phyloP scores from a whole-genome alignment of 2,329 filamentous ascomycete species.

The Spiromastix sp. region DNA sequence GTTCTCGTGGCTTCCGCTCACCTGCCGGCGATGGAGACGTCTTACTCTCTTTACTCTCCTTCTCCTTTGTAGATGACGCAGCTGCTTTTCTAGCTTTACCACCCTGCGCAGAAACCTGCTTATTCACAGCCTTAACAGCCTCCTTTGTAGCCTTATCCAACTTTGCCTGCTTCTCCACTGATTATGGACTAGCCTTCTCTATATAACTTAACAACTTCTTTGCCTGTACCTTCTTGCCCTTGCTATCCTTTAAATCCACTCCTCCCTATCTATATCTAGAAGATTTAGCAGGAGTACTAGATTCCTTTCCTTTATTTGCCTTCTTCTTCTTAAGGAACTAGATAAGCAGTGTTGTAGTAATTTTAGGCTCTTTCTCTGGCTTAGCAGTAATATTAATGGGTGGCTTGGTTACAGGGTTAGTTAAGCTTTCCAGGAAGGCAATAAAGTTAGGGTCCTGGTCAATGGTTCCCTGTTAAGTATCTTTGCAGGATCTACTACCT shows the following conservation, averaged over 20 bases:
- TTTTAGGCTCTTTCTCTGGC: conserved; percentile 44
- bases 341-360: conserved; percentile 77
- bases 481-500: conserved; percentile 60
- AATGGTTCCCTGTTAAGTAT: conserved; percentile 85
- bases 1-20: conserved; percentile 44
- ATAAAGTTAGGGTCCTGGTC: conserved; percentile 96
- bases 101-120: conserved; percentile 25
- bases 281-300: conserved; percentile 30
- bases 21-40: conserved; percentile 21
- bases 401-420: conserved; percentile 56
- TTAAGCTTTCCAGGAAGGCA: conserved; percentile 77
- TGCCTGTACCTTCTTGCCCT: conserved; percentile 29
- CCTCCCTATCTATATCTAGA: conserved; percentile 21
- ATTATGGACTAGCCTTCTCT: conserved; percentile 22
- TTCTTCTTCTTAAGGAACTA: conserved; percentile 90
- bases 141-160: conserved; percentile 53
- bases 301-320: conserved; percentile 53
- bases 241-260: conserved; percentile 29
- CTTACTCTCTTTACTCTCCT: conserved; percentile 4
- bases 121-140: conserved; percentile 47
- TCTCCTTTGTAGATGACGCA: conserved; percentile 9
- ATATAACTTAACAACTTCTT: conserved; percentile 32
- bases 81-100: conserved; percentile 19
- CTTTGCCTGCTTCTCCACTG: conserved; percentile 19
- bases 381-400: conserved; percentile 41